Base-by-base conservation (phyloP, 345 rosid genomes). In the Rhodomyrtus tomentosa region DNA sequence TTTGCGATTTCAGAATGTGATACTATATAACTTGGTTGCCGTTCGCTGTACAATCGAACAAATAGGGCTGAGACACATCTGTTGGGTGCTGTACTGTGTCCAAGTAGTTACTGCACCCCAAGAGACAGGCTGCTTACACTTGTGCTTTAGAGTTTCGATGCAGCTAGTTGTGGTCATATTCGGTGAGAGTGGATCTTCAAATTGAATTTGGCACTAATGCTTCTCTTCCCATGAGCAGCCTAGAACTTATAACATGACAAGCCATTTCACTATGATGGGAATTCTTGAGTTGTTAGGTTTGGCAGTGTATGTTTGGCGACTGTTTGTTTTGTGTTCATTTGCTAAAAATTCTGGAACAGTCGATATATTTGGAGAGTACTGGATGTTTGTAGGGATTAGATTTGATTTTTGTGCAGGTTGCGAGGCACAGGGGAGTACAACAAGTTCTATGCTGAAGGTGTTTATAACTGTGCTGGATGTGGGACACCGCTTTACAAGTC, bases 391-490 rank as follows among this genome's bases (percentile, higher is more conserved):
- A 18, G 38, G 76, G 76, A 0, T 36, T 18, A 68, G 76, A 36
- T 68, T 68, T 40, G 20, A 52, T 24, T 62, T 51, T 20, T 53
- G 21, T 29, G 40, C 87, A 91, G 93, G 86, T 8, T 74, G 55
- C 48, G 55, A 59, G 93, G 92, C 82, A 89, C 93, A 1, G 98
- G 95, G 73, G 90, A 91, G 82, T 94, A 91, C 62, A 89, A 92
- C 89, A 93, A 91, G 86, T 85, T 88, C 76, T 93, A 38, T 48
- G 88, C 73, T 7, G 95, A 92, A 73, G 98, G 95, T 80, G 82
- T 92, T 76, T 94, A 93, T 85, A 88, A 83, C 51, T 94, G 98
- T 80, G 90, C 90, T 12, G 98, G 98, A 42, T 94, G 98, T 51
- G 93, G 92, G 54, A 88, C 93, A 14, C 92, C 93, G 4, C 93